phyloP scores from a whole-genome alignment of 257 asterid species.

The Rubia yunnanensis region DNA sequence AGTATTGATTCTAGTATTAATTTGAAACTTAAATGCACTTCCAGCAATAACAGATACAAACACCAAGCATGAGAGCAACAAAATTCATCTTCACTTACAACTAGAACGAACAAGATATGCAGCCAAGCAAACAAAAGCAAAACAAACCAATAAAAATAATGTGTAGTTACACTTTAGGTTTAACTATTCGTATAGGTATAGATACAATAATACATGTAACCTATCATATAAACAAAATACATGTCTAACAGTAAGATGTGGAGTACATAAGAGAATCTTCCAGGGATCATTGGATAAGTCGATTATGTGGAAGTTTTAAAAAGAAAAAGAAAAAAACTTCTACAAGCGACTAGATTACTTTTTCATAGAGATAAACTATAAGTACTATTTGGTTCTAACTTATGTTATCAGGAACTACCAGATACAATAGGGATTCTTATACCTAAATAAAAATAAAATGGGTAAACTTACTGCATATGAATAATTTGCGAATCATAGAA shows the following conservation, averaged over 20 bases:
- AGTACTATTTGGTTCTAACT: background rate
- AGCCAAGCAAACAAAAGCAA: background rate
- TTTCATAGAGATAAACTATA: background rate
- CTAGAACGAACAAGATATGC: background rate
- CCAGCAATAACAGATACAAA: background rate
- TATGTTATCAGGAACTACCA: background rate
- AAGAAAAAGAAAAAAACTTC: background rate
- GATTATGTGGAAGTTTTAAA: background rate
- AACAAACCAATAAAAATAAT: background rate
- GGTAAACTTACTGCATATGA: slow-evolving; percentile 1
- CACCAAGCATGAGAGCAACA: background rate
- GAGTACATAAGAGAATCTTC: background rate
- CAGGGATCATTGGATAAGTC: background rate
- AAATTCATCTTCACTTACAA: background rate
- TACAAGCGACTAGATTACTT: background rate
- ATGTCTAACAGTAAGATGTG: background rate
- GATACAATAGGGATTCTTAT: no score
- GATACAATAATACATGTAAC: no score
- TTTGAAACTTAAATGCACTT: background rate
- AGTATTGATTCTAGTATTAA: background rate
- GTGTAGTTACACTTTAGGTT: background rate
- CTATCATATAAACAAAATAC: no score
- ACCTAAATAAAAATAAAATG: no score
- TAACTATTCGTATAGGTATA: background rate
- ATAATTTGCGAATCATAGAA: background rate